These are phyloP conservation scores for Cucumis hystrix DNA, from an alignment of 306 rosid genomes.

Conservation along the genomic window DNA sequence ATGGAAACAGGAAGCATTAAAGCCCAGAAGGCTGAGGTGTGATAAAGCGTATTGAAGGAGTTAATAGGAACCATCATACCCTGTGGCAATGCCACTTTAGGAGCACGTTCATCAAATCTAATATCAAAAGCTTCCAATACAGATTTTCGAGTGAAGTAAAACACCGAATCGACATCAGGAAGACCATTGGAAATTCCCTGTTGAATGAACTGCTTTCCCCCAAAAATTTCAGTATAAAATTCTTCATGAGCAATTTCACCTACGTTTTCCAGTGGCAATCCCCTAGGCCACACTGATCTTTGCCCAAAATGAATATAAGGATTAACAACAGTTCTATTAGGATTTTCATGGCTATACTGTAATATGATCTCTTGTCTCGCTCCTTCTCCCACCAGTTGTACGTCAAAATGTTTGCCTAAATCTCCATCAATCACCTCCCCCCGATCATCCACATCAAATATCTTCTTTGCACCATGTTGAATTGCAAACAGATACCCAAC, in stretches of 20 bases:
- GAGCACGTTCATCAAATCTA: constrained; percentile 68
- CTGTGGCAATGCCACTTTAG: constrained; percentile 86
- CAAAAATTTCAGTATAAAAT: constrained; percentile 73
- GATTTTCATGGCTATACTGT: constrained; percentile 83
- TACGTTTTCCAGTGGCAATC: constrained; percentile 82
- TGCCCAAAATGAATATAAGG: constrained; percentile 97
- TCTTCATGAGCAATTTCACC: constrained; percentile 86
- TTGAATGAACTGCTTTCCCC: constrained; percentile 91
- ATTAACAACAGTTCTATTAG: constrained; percentile 63
- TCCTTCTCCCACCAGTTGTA: constrained; percentile 66
- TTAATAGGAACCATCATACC: constrained; percentile 85
- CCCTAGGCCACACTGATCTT: constrained; percentile 97
- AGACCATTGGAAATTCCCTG: constrained; percentile 90
- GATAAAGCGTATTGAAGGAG: constrained; percentile 82
- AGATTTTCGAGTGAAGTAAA: constrained; percentile 82
- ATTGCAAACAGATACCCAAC: constrained; percentile 91
- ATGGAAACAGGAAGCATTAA: constrained; percentile 97
- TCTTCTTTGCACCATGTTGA: constrained; percentile 89
- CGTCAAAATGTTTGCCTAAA: constrained; percentile 85
- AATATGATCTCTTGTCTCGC: constrained; percentile 78
- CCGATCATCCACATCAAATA: constrained; percentile 88
- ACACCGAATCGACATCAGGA: constrained; percentile 94
- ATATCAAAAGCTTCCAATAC: constrained; percentile 72
- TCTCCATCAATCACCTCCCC: constrained; percentile 81
- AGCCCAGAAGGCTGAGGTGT: constrained; percentile 87